A percentile compares a stretch with the other conserved stretches of the same genome.
Conservation (phyloP, 2,329 filamentous ascomycete species). For the Microdochium bolleyi region DNA sequence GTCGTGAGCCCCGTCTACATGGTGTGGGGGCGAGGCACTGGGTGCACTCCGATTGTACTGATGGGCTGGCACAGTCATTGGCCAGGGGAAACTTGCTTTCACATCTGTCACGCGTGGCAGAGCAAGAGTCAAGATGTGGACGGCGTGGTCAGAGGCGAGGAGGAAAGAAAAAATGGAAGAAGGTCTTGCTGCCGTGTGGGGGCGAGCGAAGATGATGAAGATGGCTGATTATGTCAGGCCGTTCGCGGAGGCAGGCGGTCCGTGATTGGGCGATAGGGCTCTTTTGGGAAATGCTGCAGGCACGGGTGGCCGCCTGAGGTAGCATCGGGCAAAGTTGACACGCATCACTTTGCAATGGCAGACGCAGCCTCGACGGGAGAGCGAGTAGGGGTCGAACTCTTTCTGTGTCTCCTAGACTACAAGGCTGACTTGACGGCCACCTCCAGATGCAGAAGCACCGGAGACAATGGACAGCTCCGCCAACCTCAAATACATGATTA, state of each 20-base stretch:
- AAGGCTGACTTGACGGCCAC: too few species aligned
- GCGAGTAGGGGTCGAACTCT: too few species aligned
- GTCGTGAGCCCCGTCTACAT: background rate
- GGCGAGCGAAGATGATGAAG: background rate
- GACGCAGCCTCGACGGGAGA: too few species aligned
- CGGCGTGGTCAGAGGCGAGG: background rate
- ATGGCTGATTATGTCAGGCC: background rate
- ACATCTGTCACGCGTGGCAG: background rate
- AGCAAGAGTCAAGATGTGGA: background rate
- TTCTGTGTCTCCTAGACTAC: too few species aligned
- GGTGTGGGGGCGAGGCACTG: background rate
- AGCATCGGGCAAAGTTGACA: background rate
- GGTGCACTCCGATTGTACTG: background rate
- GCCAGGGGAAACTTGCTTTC: background rate
- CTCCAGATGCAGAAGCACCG: too few species aligned
- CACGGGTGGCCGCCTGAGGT: background rate
- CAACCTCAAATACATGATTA: too few species aligned
- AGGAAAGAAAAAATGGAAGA: background rate
- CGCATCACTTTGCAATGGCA: background rate
- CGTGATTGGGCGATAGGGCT: background rate
- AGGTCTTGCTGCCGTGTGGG: background rate
- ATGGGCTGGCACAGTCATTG: background rate
- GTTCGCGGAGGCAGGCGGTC: background rate
- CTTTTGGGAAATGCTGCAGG: background rate
- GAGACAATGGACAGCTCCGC: too few species aligned